phyloP scores from a whole-genome alignment of 2,329 filamentous ascomycete genomes.

The Cephalotrichum gorgonifer region DNA sequence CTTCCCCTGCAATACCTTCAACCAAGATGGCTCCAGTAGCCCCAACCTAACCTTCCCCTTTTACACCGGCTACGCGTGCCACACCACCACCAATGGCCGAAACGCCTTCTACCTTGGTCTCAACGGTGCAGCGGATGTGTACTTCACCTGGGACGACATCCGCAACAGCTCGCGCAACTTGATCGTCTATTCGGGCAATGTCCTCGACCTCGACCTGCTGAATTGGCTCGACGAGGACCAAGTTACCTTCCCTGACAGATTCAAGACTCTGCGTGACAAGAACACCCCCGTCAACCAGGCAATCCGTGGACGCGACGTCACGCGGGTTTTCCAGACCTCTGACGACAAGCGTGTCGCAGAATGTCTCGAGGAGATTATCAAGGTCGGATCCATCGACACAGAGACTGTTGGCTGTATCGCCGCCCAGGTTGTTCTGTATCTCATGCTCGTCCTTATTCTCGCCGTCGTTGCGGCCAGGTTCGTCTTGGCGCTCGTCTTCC shows the following conservation, averaged over 20 bases:
- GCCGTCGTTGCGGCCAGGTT: conserved; percentile 83
- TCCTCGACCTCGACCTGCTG: conserved; percentile 80
- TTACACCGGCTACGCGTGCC: conserved; percentile 81
- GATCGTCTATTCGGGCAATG: conserved; percentile 87
- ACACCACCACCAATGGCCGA: conserved; percentile 62
- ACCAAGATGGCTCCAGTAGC: conserved; percentile 78
- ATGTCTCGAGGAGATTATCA: conserved; percentile 89
- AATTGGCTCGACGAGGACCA: conserved; percentile 81
- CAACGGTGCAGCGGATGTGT: conserved; percentile 69
- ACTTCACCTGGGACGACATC: conserved; percentile 92
- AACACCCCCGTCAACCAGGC: conserved; percentile 45
- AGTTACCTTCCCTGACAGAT: conserved; percentile 64
- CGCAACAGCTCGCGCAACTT: conserved; percentile 82
- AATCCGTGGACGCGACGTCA: conserved; percentile 78
- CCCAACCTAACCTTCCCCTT: conserved; percentile 65
- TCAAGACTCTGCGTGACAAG: conserved; percentile 68
- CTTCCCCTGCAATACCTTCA: conserved; percentile 85
- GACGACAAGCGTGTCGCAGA: conserved; percentile 72
- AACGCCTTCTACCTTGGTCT: conserved; percentile 65
- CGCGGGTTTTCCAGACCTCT: conserved; percentile 71
- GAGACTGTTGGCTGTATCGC: conserved; percentile 96
- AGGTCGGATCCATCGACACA: conserved; percentile 90
- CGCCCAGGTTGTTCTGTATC: conserved; percentile 91
- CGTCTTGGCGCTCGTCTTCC: conserved; percentile 78
- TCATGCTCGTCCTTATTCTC: conserved; percentile 84